Percentiles rank a stretch among this genome's conserved stretches.
Conservation (phyloP, 2,329 filamentous ascomycete genomes). For the Tolypocladium inflatum region DNA sequence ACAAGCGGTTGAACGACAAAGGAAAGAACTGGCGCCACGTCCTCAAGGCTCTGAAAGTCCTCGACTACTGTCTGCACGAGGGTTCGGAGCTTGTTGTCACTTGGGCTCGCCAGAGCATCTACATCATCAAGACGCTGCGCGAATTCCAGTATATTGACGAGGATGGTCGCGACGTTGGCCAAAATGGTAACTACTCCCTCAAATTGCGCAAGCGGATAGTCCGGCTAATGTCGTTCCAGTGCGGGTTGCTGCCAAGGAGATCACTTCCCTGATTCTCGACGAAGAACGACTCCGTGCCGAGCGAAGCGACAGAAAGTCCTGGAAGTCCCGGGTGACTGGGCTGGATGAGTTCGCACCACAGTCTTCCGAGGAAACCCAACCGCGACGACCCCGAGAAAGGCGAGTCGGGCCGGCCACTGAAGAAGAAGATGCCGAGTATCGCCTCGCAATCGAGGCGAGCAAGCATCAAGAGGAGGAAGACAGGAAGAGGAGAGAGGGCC, state of each 20-base stretch:
- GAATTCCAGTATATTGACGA: slow-evolving; percentile 97
- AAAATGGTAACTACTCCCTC: slow-evolving; percentile 60
- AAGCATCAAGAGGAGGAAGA: slow-evolving; percentile 94
- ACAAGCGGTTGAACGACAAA: slow-evolving; percentile 97
- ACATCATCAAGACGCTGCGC: slow-evolving; percentile 95
- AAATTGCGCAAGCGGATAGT: slow-evolving; percentile 1
- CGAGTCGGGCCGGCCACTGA: slow-evolving; percentile 41
- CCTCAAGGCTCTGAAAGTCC: slow-evolving; percentile 90
- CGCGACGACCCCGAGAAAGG: slow-evolving; percentile 37
- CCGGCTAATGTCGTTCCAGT: slow-evolving; percentile 43
- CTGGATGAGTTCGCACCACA: slow-evolving; percentile 67
- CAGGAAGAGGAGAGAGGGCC: slow-evolving; percentile 58
- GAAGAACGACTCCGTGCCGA: slow-evolving; percentile 88
- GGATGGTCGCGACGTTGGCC: slow-evolving; percentile 87
- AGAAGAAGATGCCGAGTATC: slow-evolving; percentile 86
- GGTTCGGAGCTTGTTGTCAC: slow-evolving; percentile 94
- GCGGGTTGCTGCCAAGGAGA: slow-evolving; percentile 88
- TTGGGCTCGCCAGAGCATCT: slow-evolving; percentile 96
- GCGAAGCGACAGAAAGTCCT: slow-evolving; percentile 81
- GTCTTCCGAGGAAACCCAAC: slow-evolving; percentile 28
- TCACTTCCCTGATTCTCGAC: slow-evolving; percentile 84
- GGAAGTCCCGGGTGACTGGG: slow-evolving; percentile 93
- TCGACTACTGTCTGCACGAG: slow-evolving; percentile 96
- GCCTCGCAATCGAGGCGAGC: slow-evolving; percentile 85
- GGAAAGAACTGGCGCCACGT: slow-evolving; percentile 99